Percentiles rank a stretch among this genome's conserved stretches.
Evolutionary conservation across 768 basidiomycete genomes (phyloP).

Genomic region (Cyclocybe cylindracea): DNA sequence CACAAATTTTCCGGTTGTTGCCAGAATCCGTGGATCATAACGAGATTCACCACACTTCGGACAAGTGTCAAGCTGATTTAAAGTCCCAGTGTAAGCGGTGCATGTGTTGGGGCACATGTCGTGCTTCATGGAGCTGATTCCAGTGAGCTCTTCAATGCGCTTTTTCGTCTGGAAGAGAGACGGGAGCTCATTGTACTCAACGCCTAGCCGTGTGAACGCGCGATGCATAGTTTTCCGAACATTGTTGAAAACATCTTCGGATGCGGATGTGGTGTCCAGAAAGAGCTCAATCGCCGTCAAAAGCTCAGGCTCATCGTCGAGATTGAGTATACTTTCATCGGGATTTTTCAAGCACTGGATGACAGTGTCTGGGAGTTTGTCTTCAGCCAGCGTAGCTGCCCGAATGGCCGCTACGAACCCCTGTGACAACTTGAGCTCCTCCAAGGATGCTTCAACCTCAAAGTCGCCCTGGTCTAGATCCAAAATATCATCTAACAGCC

Average conservation of each 20-base stretch:
- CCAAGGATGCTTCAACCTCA: too few species aligned
- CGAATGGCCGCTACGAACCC: slow-evolving; percentile 11
- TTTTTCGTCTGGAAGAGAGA: slow-evolving; percentile 27
- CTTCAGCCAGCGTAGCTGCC: slow-evolving; percentile 16
- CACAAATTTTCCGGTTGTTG: too few species aligned
- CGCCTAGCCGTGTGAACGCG: slow-evolving; percentile 4
- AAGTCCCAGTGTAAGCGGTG: slow-evolving; percentile 26
- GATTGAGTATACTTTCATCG: slow-evolving; percentile 5
- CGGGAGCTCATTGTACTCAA: slow-evolving; percentile 24
- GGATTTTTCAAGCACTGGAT: slow-evolving; percentile 13
- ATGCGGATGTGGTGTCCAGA: slow-evolving; percentile 2
- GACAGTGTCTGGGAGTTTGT: slow-evolving; percentile 6
- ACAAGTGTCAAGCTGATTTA: slow-evolving; percentile 17
- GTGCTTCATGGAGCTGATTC: slow-evolving; percentile 29
- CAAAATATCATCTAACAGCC: too few species aligned
- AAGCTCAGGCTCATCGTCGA: neutral
- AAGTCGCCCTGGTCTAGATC: too few species aligned
- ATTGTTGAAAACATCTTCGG: slow-evolving; percentile 8
- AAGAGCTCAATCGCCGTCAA: slow-evolving; percentile 4
- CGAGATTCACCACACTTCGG: too few species aligned
- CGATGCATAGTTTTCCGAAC: neutral
- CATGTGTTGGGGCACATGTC: slow-evolving; percentile 46
- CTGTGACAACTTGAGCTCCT: slow-evolving; percentile 7
- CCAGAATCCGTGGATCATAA: too few species aligned
- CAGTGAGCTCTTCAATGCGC: slow-evolving; percentile 26